These are phyloP conservation scores for Hygrophorus pudorinus DNA, from an alignment of 768 basidiomycete genomes.

Conservation along the genomic window DNA sequence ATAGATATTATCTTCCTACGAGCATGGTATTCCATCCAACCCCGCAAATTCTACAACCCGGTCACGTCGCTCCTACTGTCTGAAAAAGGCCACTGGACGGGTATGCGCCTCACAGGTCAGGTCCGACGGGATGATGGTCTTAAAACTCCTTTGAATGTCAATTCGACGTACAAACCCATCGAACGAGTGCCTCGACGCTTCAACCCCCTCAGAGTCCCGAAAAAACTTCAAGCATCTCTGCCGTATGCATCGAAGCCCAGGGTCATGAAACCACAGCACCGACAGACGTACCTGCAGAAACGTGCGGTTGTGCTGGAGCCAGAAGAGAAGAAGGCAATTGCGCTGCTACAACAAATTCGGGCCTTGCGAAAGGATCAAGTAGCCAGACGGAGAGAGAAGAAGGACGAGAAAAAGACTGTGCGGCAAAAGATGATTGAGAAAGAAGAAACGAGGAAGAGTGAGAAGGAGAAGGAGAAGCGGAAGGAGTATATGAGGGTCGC, in stretches of 20 bases:
- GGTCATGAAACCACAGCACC: constrained; percentile 61
- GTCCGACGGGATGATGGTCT: constrained; percentile 79
- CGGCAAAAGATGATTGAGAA: constrained; percentile 67
- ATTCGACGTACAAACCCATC: constrained; percentile 83
- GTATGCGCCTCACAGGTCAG: constrained; percentile 94
- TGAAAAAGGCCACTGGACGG: constrained; percentile 76
- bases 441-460: constrained; percentile 47
- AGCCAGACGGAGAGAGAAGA: constrained; percentile 69
- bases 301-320: constrained; percentile 93
- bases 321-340: constrained; percentile 88
- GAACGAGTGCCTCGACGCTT: constrained; percentile 77
- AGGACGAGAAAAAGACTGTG: constrained; percentile 63
- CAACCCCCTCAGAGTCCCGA: constrained; percentile 81
- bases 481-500: constrained; percentile 66
- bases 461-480: constrained; percentile 68
- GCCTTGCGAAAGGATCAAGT: constrained; percentile 88
- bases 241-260: constrained; percentile 93
- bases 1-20: constrained; percentile 90
- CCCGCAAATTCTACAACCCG: constrained; percentile 93
- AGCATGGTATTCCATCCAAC: constrained; percentile 94
- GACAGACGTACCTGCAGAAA: constrained; percentile 84
- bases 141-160: constrained; percentile 69
- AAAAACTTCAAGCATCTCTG: constrained; percentile 81
- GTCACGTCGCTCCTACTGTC: constrained; percentile 84
- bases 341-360: constrained; percentile 87